Percentiles rank a stretch among this genome's conserved stretches.
Evolutionary conservation across 2,329 filamentous ascomycete species (phyloP).

Genomic region (Fusarium duplospermum): DNA sequence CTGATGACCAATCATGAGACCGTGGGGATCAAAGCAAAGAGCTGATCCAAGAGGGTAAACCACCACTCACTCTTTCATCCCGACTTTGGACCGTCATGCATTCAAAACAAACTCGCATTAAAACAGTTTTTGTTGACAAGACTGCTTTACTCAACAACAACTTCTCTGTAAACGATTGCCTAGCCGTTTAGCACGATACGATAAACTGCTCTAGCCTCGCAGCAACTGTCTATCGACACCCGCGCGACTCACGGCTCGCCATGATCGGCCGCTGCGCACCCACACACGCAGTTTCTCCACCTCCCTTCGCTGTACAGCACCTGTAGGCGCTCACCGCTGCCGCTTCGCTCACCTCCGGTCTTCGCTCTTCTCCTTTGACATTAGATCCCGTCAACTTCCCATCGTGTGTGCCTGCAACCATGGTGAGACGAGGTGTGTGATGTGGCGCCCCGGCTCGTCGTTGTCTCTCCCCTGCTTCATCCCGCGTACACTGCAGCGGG

Average conservation of each 20-base stretch:
- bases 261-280: constrained; percentile 23
- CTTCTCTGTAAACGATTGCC: background rate
- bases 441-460: constrained; percentile 33
- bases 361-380: background rate
- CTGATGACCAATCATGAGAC: constrained; percentile 8
- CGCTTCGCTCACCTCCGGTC: constrained; percentile 33
- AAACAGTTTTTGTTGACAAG: constrained; percentile 23
- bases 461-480: constrained; percentile 17
- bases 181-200: background rate
- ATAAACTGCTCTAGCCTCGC: constrained; percentile 13
- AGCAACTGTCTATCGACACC: constrained; percentile 19
- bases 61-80: background rate
- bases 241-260: constrained; percentile 32
- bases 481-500: constrained; percentile 26
- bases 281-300: constrained; percentile 23
- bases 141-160: constrained; percentile 24
- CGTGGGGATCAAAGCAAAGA: background rate
- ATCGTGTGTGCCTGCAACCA: constrained; percentile 27
- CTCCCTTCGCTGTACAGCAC: background rate
- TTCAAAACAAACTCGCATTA: background rate
- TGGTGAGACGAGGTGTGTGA: constrained; percentile 32
- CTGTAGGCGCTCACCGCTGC: constrained; percentile 23
- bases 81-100: background rate
- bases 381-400: constrained; percentile 14
- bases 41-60: background rate